Evolutionary conservation across 371 early-diverging fungal genomes (phyloP), one percentile per base, ranked within the genome.

Genomic region (Zychaea mexicana): DNA sequence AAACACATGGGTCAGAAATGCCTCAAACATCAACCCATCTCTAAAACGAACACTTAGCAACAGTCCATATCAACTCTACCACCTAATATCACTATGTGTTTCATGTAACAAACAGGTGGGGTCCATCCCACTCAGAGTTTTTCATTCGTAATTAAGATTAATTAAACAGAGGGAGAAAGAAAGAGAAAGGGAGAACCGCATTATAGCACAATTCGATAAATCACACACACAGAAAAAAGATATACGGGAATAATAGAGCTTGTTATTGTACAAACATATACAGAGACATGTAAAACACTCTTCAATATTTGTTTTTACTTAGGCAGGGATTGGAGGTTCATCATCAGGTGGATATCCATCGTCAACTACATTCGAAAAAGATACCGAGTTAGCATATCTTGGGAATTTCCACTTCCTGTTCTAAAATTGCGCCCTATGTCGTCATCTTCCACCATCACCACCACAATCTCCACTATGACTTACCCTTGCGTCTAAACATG

Each of bases 401-500:
- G n/a, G n/a, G n/a, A n/a, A n/a, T n/a, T n/a, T n/a, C n/a, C n/a
- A n/a, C n/a, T n/a, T n/a, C n/a, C n/a, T n/a, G n/a, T n/a, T n/a
- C n/a, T n/a, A n/a, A n/a, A n/a, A n/a, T n/a, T n/a, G n/a, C 38
- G 12, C 30, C 17, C 4, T 12, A 19, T 39, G 4, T n/a, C 4
- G 53, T 36, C 2, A 15, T 10, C 10, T 10, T 36, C 42, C n/a
- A 42, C 15, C n/a, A 42, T 42, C 42, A 10, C 8, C 15, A 36
- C 2, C 8, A 36, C 8, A 36, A 36, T 8, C 10, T 36, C 42
- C 13, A 15, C 9, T 4, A 52, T 31, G 0, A 64, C 68, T 72
- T 74, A 76, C 80, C 67, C 59, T 75, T 82, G 61, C 88, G 77
- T 73, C 94, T 84, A 75, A 83, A 94, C 65, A 94, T 86, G 27